Percentiles rank a stretch among this genome's conserved stretches.
These are phyloP conservation scores for Heterobasidion irregulare DNA, from an alignment of 1,284 basidiomycete species.

Conservation along the genomic window DNA sequence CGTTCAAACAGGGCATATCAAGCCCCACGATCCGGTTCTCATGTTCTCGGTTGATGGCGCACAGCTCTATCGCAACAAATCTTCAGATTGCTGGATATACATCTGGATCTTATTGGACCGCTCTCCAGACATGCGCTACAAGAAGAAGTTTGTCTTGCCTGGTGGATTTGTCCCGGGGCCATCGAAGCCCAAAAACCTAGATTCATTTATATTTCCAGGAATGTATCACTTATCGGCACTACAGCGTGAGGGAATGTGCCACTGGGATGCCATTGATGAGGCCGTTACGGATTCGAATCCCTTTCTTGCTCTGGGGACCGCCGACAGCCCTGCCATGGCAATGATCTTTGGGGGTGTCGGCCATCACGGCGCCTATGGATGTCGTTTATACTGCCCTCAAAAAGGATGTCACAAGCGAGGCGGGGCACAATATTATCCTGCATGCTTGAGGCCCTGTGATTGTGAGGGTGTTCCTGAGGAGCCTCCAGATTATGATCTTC, in stretches of 20 bases:
- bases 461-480: constrained; percentile 7
- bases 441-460: constrained; percentile 15
- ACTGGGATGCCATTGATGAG: constrained; percentile 2
- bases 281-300: background rate
- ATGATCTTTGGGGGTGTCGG: constrained; percentile 22
- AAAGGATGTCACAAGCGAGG: constrained; percentile 23
- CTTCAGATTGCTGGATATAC: constrained; percentile 16
- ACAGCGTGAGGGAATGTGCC: background rate
- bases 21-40: constrained; percentile 7
- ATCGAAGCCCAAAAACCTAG: constrained; percentile 8
- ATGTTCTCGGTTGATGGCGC: constrained; percentile 15
- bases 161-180: constrained; percentile 12
- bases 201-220: constrained; percentile 11
- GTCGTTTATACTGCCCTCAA: constrained; percentile 20
- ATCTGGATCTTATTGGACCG: constrained; percentile 14
- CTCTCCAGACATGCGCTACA: constrained; percentile 12
- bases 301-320: constrained; percentile 9
- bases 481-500: constrained; percentile 20
- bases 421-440: constrained; percentile 22
- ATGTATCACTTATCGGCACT: constrained; percentile 2
- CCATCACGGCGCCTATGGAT: constrained; percentile 22
- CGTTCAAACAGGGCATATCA: background rate
- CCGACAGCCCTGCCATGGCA: constrained; percentile 14
- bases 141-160: constrained; percentile 9
- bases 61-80: constrained; percentile 14